Evolutionary conservation across 2,329 filamentous ascomycete species (phyloP).

Genomic region (Sporothrix phasma): DNA sequence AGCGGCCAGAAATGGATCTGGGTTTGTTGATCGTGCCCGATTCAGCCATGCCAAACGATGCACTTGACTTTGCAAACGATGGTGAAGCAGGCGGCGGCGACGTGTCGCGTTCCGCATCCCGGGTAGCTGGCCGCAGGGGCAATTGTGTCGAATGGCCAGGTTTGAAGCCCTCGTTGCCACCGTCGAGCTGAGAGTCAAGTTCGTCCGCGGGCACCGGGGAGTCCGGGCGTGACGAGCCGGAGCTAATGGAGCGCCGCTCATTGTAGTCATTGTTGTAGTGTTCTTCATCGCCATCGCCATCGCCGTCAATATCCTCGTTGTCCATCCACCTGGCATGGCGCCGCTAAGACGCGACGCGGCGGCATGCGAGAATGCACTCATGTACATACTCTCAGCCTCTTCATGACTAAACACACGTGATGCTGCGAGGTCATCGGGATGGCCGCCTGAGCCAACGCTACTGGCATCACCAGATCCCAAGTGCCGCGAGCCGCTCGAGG

Average conservation of each 20-base stretch:
- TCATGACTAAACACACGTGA: constrained; percentile 69
- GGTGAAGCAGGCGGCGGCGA: neutral
- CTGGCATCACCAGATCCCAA: constrained; percentile 21
- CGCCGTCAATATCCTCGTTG: constrained; percentile 16
- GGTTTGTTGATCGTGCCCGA: neutral
- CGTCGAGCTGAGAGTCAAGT: neutral
- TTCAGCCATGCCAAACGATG: neutral
- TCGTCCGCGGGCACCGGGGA: neutral
- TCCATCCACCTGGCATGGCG: constrained; percentile 45
- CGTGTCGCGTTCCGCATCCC: neutral
- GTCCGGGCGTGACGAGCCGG: neutral
- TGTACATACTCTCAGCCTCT: constrained; percentile 79
- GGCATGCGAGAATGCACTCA: constrained; percentile 56
- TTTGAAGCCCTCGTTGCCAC: neutral
- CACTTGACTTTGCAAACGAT: neutral
- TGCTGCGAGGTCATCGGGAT: constrained; percentile 44
- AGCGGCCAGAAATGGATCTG: neutral
- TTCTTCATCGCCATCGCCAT: neutral
- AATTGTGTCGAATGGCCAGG: neutral
- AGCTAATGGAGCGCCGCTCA: neutral
- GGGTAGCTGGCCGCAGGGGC: neutral
- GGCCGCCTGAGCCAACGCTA: constrained; percentile 24
- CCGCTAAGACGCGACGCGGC: constrained; percentile 25
- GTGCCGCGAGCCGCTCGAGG: constrained; percentile 16
- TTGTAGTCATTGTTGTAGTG: neutral